Evolutionary conservation across 495 filamentous ascomycete species (phyloP).

Genomic region (Penicillium diatomitis): DNA sequence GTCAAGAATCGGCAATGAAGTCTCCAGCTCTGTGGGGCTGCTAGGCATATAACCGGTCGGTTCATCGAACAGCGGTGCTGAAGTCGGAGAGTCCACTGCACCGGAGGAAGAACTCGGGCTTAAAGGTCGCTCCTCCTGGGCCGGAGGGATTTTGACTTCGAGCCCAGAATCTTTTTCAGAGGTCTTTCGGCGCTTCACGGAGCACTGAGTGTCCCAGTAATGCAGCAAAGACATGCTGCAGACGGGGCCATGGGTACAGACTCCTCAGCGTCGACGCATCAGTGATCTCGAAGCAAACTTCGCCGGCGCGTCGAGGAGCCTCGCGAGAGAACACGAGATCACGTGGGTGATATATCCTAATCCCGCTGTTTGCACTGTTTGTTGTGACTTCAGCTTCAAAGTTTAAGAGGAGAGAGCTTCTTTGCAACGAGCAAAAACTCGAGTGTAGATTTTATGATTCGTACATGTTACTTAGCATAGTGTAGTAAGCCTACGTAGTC

Average conservation of each 20-base stretch:
- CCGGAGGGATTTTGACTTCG: neutral
- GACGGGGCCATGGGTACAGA: conserved; percentile 3
- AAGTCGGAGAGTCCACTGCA: neutral
- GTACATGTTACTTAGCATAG: too few relatives aligned
- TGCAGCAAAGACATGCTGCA: conserved; percentile 33
- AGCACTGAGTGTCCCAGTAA: conserved; percentile 33
- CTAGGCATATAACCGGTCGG: conserved; percentile 27
- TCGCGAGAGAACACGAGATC: conserved; percentile 25
- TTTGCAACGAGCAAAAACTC: too few relatives aligned
- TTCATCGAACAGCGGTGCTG: conserved; percentile 22
- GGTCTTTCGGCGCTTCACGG: conserved; percentile 27
- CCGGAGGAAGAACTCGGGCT: conserved; percentile 14
- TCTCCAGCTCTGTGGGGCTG: conserved; percentile 64
- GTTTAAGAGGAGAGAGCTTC: neutral
- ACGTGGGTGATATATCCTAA: conserved; percentile 21
- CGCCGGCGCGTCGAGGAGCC: neutral
- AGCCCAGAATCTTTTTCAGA: conserved; percentile 3
- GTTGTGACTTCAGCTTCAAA: neutral
- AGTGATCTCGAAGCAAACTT: neutral
- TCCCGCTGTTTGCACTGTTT: conserved; percentile 21
- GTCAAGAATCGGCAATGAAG: conserved; percentile 57
- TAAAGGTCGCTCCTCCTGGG: conserved; percentile 2
- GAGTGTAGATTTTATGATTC: too few relatives aligned
- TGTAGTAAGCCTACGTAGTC: too few relatives aligned
- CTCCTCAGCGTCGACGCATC: neutral